Evolutionary conservation across 768 basidiomycete species (phyloP).

Genomic region (Pleurotus tuoliensis): DNA sequence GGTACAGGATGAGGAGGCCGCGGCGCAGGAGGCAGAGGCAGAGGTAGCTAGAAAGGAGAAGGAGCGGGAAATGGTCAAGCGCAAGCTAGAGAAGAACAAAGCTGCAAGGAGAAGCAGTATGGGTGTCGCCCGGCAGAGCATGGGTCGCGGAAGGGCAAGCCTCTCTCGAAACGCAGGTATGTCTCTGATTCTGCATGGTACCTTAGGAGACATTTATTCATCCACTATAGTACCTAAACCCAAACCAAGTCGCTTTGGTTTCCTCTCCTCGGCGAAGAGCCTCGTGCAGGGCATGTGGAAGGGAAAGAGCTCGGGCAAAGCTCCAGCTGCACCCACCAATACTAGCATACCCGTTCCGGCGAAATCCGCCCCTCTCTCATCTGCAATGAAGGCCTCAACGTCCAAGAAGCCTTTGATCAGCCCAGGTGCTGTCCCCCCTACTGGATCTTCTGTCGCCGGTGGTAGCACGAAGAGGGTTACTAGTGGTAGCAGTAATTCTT

Average conservation of each 20-base stretch:
- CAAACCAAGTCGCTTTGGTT: slow-evolving; percentile 61
- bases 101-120: slow-evolving; percentile 69
- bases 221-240: slow-evolving; percentile 29
- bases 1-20: slow-evolving; percentile 25
- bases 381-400: slow-evolving; percentile 6
- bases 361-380: not conserved
- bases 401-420: slow-evolving; percentile 1
- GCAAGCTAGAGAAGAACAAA: slow-evolving; percentile 62
- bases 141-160: slow-evolving; percentile 32
- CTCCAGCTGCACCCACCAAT: not conserved
- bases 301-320: slow-evolving; percentile 37
- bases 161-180: slow-evolving; percentile 30
- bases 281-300: slow-evolving; percentile 75
- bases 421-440: slow-evolving; percentile 14
- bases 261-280: slow-evolving; percentile 67
- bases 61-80: slow-evolving; percentile 55
- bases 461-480: not conserved
- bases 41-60: slow-evolving; percentile 42
- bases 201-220: not conserved
- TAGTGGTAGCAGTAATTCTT: not conserved
- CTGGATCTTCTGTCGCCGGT: slow-evolving; percentile 12
- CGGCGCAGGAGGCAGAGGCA: slow-evolving; percentile 41
- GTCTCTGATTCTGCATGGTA: not conserved
- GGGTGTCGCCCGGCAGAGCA: slow-evolving; percentile 38
- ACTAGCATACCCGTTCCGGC: not conserved